Conservation (phyloP, 495 filamentous ascomycete genomes). For the Aspergillus conjunctus region DNA sequence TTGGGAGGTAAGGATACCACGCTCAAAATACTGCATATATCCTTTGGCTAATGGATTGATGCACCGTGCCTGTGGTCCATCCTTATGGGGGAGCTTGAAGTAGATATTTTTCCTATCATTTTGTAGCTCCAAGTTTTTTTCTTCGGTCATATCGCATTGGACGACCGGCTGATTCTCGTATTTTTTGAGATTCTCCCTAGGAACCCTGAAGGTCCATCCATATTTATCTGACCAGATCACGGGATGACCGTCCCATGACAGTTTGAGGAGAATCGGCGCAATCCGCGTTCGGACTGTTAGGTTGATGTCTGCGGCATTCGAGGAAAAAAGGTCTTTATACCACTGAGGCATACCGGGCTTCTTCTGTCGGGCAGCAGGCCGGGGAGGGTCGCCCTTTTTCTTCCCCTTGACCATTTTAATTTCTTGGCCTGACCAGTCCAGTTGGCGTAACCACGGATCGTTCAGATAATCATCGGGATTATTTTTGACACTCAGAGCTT, state of each 20-base stretch:
- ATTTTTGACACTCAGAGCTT: conserved; percentile 72
- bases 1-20: conserved; percentile 80
- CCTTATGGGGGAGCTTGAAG: conserved; percentile 95
- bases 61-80: conserved; percentile 84
- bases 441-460: conserved; percentile 89
- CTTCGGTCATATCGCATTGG: conserved; percentile 74
- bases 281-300: conserved; percentile 88
- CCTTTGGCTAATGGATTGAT: conserved; percentile 85
- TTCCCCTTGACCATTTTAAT: conserved; percentile 89
- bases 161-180: conserved; percentile 72
- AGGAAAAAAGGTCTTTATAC: conserved; percentile 89
- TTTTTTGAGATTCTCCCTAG: conserved; percentile 58
- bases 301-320: conserved; percentile 62
- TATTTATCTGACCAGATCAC: conserved; percentile 89
- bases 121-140: conserved; percentile 61
- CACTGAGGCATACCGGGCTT: conserved; percentile 92
- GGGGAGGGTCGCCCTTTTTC: conserved; percentile 75
- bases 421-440: conserved; percentile 94
- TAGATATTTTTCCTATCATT: conserved; percentile 70
- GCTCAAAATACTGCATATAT: conserved; percentile 89
- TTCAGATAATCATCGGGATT: conserved; percentile 64
- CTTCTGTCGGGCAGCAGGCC: conserved; percentile 83
- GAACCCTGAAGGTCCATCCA: conserved; percentile 89
- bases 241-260: conserved; percentile 88
- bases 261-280: conserved; percentile 78